A percentile compares a stretch with the other conserved stretches of the same genome.
Conservation (phyloP, 2,329 filamentous ascomycete species). For the Rhynchosporium secalis region DNA sequence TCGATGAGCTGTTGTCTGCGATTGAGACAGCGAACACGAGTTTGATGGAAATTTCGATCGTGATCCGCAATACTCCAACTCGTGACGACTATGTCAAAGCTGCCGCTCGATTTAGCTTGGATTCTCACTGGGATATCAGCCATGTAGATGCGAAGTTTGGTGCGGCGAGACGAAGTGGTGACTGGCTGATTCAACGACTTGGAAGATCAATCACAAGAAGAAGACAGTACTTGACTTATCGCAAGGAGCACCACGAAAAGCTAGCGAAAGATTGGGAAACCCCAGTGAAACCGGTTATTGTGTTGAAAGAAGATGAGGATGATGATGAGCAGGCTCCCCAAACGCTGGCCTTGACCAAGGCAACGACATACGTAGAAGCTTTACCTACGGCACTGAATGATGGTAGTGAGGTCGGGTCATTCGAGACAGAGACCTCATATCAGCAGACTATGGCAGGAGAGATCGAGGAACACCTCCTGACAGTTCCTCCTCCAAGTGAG, state of each 20-base stretch:
- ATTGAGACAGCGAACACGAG: slow-evolving; percentile 28
- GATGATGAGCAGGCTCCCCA: slow-evolving; percentile 7
- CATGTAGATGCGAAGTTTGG: slow-evolving; percentile 34
- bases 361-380: slow-evolving; percentile 30
- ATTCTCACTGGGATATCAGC: slow-evolving; percentile 26
- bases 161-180: slow-evolving; percentile 18
- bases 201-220: slow-evolving; percentile 39
- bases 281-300: not conserved
- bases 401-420: slow-evolving; percentile 21
- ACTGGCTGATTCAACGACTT: slow-evolving; percentile 34
- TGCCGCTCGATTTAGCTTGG: slow-evolving; percentile 26
- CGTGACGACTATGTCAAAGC: slow-evolving; percentile 35
- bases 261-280: slow-evolving; percentile 25
- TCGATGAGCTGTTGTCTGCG: slow-evolving; percentile 29
- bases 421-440: slow-evolving; percentile 33
- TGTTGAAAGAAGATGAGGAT: slow-evolving; percentile 18
- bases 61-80: slow-evolving; percentile 30
- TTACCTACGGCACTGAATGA: slow-evolving; percentile 2
- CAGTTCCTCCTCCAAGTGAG: slow-evolving; percentile 25
- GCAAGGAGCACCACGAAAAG: slow-evolving; percentile 36
- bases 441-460: slow-evolving; percentile 27
- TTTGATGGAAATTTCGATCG: slow-evolving; percentile 33
- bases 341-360: slow-evolving; percentile 31
- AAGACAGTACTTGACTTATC: slow-evolving; percentile 39
- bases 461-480: slow-evolving; percentile 13